Evolutionary conservation across 139 green algal genomes (phyloP), one percentile per base, ranked within the genome.

Genomic region (Chlorella sp.): DNA sequence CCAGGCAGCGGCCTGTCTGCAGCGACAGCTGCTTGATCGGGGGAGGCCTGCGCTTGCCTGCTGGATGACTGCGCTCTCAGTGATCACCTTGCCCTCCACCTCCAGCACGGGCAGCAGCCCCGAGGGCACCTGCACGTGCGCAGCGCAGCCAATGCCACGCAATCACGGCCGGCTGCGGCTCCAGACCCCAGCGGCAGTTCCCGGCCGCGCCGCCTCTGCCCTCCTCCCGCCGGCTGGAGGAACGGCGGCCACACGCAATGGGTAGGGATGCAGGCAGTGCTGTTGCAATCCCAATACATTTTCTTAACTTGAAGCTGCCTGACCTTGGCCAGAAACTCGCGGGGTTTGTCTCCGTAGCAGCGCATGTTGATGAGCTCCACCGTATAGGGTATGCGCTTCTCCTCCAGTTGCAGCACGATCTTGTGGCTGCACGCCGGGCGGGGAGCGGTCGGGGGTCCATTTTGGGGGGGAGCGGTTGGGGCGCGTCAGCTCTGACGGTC

Each of bases 331-430:
- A 91, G 70, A 82, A 94, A 97, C 14, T 74, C 81, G 8, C 70
- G n/a, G 1, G 93, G 92, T 82, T 98, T 98, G 83, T 93, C 86
- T 3, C 95, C 95, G 76, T 98, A 98, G 85, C 92, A 97, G 31
- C 93, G 81, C 94, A 98, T 98, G 87, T 95, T 96, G 87, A 97
- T 92, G 67, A 97, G 96, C 68, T 95, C 88, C 5, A 97, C 84
- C 8, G 63, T 82, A 74, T 99, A 98, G 0, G 95, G 93, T 42
- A 98, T 94, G 42, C 79, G 87, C 87, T 98, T 99, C 83, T 98
- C 95, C 83, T 99, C 95, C 33, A 99, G 91, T 85, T 96, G 89
- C 77, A 99, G 81, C 86, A 92, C 95, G 4, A 97, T 85, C 41
- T 91, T 88, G 76, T 96, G 80, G 55, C 80, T 84, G 73, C 79